Evolutionary conservation across 805 yeast species (phyloP), one percentile per base, ranked within the genome.

Genomic region (Zygoascus flipseniorum): DNA sequence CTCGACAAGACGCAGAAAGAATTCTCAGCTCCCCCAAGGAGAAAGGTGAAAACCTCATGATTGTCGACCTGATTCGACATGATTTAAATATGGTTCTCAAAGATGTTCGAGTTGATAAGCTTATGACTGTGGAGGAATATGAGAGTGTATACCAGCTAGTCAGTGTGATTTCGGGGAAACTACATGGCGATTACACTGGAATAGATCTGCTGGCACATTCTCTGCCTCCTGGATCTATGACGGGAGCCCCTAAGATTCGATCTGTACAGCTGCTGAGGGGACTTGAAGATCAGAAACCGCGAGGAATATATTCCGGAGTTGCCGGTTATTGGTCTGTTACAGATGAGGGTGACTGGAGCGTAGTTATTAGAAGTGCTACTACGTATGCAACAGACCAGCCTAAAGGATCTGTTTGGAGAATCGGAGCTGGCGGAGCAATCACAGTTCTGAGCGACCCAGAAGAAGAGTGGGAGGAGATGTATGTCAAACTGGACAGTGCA

Each of bases 351-450:
- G 99, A 93, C 65, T 93, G 98, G 97, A 87, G 96, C 59, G 99
- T 93, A 6, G 81, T 89, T 43, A 93, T 93, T 54, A 76, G 99
- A 45, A 87, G 96, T 1, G 74, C 89, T 51, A 89, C 81, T 66
- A 78, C 79, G 54, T 86, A 88, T 65, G 16, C 16, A 5, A 63
- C 70, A 23, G 71, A 76, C 39, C 89, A 83, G 59, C 13, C 61
- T 1, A 56, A 58, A 0, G 18, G 44, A 14, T 39, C 42, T 28
- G 63, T 71, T 5, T 93, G 96, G 95, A 74, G 89, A 57, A 80
- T 92, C 52, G 99, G 99, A 1, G 99, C 99, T 8, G 99, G 99
- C 14, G 99, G 99, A 3, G 99, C 98, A 16, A 82, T 93, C 46
- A 93, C 98, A 0, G 90, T 89, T 2, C 72, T 93, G 56, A 88